These are phyloP conservation scores for Monosporozyma solicola DNA, from an alignment of 805 yeast genomes.

Conservation along the genomic window DNA sequence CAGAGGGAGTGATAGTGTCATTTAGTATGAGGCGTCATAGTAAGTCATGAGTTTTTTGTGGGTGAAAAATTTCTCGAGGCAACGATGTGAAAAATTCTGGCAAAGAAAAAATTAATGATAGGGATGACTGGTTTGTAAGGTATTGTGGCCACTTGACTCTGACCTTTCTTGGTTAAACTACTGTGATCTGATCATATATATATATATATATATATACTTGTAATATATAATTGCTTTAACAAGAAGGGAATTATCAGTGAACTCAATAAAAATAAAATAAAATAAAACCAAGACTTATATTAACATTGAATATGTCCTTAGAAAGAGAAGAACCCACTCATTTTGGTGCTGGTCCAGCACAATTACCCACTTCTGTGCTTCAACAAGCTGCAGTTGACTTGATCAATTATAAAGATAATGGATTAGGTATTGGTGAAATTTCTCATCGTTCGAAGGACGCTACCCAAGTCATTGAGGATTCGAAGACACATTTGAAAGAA, in stretches of 20 bases:
- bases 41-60: background rate
- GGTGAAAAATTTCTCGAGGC: background rate
- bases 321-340: conserved; percentile 67
- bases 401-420: conserved; percentile 56
- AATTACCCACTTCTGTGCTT: conserved; percentile 72
- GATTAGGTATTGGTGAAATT: conserved; percentile 90
- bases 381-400: conserved; percentile 84
- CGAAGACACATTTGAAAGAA: conserved; percentile 58
- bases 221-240: no score
- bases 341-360: conserved; percentile 99
- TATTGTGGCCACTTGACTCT: background rate
- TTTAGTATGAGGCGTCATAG: background rate
- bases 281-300: no score
- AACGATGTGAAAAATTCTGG: background rate
- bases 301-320: conserved; percentile 14
- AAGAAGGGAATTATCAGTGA: no score
- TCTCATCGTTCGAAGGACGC: conserved; percentile 92
- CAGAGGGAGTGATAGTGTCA: no score
- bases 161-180: background rate
- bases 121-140: background rate
- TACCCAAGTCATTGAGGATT: conserved; percentile 59
- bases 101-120: background rate
- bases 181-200: background rate
- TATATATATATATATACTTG: background rate
- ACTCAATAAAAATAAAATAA: no score